A percentile compares a stretch with the other conserved stretches of the same genome.
Evolutionary conservation across 345 rosid species (phyloP).

Genomic region (Cardamine resedifolia): DNA sequence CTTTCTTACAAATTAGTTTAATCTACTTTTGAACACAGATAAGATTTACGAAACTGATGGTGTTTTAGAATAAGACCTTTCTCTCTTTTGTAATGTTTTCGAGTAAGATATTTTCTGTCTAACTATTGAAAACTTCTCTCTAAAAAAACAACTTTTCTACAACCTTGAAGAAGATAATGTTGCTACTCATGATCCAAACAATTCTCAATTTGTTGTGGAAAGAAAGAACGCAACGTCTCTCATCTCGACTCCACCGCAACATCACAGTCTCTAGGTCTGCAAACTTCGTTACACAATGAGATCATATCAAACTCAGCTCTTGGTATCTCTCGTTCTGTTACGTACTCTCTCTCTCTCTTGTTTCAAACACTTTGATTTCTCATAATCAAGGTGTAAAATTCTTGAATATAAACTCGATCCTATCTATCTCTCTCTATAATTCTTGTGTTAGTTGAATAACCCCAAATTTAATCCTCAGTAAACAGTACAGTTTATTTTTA

Average conservation of each 20-base stretch:
- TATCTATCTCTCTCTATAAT: neutral
- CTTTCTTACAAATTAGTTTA: neutral
- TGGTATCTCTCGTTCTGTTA: neutral
- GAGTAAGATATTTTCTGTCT: neutral
- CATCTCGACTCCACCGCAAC: neutral
- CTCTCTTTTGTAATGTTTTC: neutral
- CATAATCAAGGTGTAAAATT: neutral
- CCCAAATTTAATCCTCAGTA: neutral
- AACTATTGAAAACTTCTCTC: neutral
- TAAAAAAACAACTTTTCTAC: neutral
- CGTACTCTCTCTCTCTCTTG: neutral
- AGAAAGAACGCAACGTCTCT: neutral
- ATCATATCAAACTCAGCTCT: neutral
- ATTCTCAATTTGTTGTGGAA: neutral
- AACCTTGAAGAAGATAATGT: neutral
- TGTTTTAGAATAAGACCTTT: neutral
- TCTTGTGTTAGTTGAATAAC: neutral
- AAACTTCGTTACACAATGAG: neutral
- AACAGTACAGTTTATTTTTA: neutral
- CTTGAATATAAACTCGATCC: neutral
- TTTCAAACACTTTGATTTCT: neutral
- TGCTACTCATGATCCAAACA: neutral
- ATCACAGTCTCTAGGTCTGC: neutral
- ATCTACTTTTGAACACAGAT: neutral
- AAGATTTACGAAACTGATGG: neutral